Evolutionary conservation across 495 filamentous ascomycete species (phyloP), one percentile per base, ranked within the genome.

Genomic region (Aspergillus indologenus): DNA sequence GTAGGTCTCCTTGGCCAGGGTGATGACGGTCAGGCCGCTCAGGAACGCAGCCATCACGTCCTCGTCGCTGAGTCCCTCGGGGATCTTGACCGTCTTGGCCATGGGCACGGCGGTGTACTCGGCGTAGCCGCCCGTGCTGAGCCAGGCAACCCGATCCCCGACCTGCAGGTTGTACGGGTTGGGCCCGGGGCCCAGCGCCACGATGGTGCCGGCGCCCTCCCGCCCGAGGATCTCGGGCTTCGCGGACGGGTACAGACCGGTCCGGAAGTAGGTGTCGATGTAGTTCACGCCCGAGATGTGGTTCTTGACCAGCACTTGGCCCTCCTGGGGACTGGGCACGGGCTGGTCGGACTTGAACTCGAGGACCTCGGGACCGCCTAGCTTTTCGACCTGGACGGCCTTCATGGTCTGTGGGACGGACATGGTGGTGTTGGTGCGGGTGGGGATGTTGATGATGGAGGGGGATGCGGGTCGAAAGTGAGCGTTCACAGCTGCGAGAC

Each of bases 201-300:
- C 78, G 54, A 90, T 75, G 15, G 69, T 79, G 53, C 90, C 89
- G 54, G 85, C 83, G 50, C 82, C 90, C 82, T 98, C 94, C 52
- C 87, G 88, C 63, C 94, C 94, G 18, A 93, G 86, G 56, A 90
- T 83, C 59, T 90, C 84, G 17, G 93, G 94, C 66, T 87, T 87
- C 2, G 89, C 78, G 4, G 85, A 74, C 0, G 82, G 79, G 77
- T 97, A 98, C 43, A 96, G 84, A 20, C 94, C 94, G 11, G 84
- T 87, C 63, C 93, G 91, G 85, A 92, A 96, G 73, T 98, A 96
- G 45, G 88, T 89, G 62, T 77, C 73, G 69, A 97, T 96, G 74
- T 85, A 98, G 73, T 98, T 96, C 54, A 98, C 77, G 18, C 93
- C 93, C 46, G 90, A 82, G 65, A 84, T 89, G 56, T 90, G 84